phyloP scores from a whole-genome alignment of 768 basidiomycete species.

The Rhizopogon rudus region DNA sequence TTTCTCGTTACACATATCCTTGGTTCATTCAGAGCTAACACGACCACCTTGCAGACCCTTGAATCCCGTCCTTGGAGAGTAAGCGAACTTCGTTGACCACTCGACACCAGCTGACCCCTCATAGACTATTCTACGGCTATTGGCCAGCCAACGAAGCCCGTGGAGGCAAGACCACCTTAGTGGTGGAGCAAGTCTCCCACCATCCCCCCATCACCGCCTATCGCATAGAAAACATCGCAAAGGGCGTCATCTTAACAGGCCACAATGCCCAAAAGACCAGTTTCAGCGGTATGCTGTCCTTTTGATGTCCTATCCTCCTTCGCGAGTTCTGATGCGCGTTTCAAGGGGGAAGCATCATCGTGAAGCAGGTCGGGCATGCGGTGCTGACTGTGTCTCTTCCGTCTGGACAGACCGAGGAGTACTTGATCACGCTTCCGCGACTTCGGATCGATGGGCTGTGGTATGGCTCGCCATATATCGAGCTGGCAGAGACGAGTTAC shows the following conservation, averaged over 20 bases:
- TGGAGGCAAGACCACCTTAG: slow-evolving; percentile 76
- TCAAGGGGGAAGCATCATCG: slow-evolving; percentile 66
- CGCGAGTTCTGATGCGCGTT: background rate
- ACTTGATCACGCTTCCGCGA: slow-evolving; percentile 87
- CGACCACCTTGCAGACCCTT: slow-evolving; percentile 56
- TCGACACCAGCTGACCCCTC: background rate
- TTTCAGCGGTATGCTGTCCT: slow-evolving; percentile 59
- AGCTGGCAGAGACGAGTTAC: slow-evolving; percentile 77
- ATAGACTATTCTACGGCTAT: slow-evolving; percentile 78
- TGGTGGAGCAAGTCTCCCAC: slow-evolving; percentile 96
- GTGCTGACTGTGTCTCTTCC: slow-evolving; percentile 64
- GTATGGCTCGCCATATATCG: slow-evolving; percentile 90
- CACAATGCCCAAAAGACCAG: slow-evolving; percentile 95
- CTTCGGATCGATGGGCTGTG: slow-evolving; percentile 92
- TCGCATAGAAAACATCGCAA: slow-evolving; percentile 74
- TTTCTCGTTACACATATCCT: slow-evolving; percentile 2
- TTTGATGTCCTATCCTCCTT: background rate
- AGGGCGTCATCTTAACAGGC: slow-evolving; percentile 74
- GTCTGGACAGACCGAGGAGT: slow-evolving; percentile 57
- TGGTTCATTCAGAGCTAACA: slow-evolving; percentile 5
- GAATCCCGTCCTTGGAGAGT: slow-evolving; percentile 95
- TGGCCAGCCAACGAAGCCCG: slow-evolving; percentile 71
- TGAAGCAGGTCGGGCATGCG: slow-evolving; percentile 96
- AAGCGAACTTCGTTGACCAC: slow-evolving; percentile 18
- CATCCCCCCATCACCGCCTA: slow-evolving; percentile 90